These are phyloP conservation scores for Heliamphora pulchella DNA, from an alignment of 179 eudicot species.

Conservation along the genomic window DNA sequence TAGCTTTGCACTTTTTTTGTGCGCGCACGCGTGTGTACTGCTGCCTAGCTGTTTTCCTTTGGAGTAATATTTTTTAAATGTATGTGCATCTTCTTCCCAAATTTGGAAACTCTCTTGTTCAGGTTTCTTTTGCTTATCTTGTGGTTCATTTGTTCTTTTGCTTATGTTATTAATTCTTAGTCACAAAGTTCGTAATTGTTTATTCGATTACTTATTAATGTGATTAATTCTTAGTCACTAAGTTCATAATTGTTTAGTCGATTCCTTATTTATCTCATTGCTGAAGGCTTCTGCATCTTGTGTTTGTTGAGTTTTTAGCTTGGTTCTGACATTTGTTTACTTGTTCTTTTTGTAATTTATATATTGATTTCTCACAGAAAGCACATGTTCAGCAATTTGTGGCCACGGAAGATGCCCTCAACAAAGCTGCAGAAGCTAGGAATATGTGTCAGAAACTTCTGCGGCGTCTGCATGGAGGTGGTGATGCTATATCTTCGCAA, in stretches of 20 bases:
- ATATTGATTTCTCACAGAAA: slow-evolving; percentile 44
- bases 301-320: background rate
- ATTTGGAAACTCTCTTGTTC: background rate
- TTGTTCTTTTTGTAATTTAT: background rate
- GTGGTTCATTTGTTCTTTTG: background rate
- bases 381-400: slow-evolving; percentile 98
- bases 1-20: background rate
- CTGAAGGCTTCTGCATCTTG: background rate
- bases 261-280: background rate
- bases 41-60: background rate
- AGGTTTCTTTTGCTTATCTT: background rate
- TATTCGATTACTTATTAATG: too few species aligned
- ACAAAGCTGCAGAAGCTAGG: slow-evolving; percentile 92
- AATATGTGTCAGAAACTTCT: slow-evolving; percentile 63
- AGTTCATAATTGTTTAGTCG: background rate
- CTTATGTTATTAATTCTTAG: slow-evolving; percentile 5
- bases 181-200: background rate
- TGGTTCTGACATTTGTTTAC: background rate
- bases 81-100: background rate
- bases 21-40: background rate
- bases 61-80: background rate
- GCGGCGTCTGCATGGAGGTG: slow-evolving; percentile 75
- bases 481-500: slow-evolving; percentile 50
- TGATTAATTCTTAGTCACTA: background rate
- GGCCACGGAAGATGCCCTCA: slow-evolving; percentile 96